Conservation (phyloP, 441 rosid genomes). For the Euphorbia corollata region DNA sequence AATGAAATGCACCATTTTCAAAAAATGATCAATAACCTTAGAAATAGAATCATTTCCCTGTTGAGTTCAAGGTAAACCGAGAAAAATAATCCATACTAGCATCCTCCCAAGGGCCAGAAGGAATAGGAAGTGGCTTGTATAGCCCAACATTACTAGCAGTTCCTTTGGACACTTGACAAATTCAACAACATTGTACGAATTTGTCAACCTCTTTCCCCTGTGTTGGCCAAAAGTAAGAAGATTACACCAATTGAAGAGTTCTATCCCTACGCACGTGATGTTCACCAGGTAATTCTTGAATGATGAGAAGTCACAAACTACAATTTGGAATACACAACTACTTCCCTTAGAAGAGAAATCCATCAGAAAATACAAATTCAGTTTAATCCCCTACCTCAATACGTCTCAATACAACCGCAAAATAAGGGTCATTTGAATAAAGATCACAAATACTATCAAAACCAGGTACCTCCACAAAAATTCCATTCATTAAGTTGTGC, state of each 20-base stretch:
- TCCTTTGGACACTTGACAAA: background rate
- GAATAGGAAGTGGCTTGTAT: background rate
- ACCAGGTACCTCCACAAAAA: background rate
- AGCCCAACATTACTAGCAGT: background rate
- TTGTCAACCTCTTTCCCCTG: background rate
- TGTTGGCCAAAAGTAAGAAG: background rate
- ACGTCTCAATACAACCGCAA: background rate
- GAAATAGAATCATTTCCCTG: background rate
- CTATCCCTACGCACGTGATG: background rate
- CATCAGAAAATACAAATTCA: background rate
- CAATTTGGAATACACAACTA: background rate
- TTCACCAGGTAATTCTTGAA: background rate
- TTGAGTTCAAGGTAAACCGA: background rate
- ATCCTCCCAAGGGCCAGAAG: background rate
- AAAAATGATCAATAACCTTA: background rate
- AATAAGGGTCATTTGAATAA: background rate
- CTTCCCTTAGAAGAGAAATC: background rate
- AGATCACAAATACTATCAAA: background rate
- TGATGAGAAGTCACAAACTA: background rate
- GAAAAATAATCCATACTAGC: background rate
- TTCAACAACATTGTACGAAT: background rate
- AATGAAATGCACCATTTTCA: background rate
- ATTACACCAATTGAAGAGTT: background rate
- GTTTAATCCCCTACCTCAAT: background rate
- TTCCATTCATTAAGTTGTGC: background rate